These are phyloP conservation scores for Tilletiopsis washingtonensis DNA, from an alignment of 1,284 basidiomycete species.

Conservation along the genomic window DNA sequence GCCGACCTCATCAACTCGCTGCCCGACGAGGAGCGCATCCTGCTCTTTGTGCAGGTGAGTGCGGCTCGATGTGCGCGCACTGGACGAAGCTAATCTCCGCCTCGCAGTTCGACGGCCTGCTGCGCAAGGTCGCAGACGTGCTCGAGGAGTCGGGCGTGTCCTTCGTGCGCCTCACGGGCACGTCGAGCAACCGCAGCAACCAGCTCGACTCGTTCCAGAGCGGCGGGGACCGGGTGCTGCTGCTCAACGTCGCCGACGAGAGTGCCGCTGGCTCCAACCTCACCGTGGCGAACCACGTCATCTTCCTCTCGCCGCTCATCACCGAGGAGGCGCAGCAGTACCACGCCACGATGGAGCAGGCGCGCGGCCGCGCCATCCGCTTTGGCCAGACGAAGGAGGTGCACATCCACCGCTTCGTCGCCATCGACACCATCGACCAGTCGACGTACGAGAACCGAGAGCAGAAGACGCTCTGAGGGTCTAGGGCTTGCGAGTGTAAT, in stretches of 20 bases:
- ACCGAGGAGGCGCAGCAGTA: conserved; percentile 55
- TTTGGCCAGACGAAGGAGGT: conserved; percentile 33
- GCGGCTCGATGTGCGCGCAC: no score
- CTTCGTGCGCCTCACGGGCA: conserved; percentile 74
- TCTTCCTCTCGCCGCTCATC: conserved; percentile 84
- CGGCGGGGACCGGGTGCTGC: conserved; percentile 62
- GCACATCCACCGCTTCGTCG: conserved; percentile 74
- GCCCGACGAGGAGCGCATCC: conserved; percentile 67
- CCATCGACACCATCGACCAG: conserved; percentile 29
- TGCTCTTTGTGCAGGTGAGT: conserved; percentile 90
- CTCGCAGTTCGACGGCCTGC: conserved; percentile 87
- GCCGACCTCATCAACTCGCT: conserved; percentile 71
- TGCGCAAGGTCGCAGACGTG: conserved; percentile 78
- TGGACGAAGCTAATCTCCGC: no score
- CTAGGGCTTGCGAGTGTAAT: no score
- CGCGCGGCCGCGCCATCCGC: conserved; percentile 23
- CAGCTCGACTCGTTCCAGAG: conserved; percentile 58
- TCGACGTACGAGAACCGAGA: conserved; percentile 24
- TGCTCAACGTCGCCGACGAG: conserved; percentile 86
- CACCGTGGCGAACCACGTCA: conserved; percentile 85
- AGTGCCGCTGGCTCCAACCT: conserved; percentile 86
- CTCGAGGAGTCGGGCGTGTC: conserved; percentile 64
- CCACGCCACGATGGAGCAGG: conserved; percentile 30
- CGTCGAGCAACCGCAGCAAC: conserved; percentile 50
- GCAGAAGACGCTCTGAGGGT: no score